Evolutionary conservation across 306 rosid species (phyloP).

Genomic region (Cucurbita ficifolia): DNA sequence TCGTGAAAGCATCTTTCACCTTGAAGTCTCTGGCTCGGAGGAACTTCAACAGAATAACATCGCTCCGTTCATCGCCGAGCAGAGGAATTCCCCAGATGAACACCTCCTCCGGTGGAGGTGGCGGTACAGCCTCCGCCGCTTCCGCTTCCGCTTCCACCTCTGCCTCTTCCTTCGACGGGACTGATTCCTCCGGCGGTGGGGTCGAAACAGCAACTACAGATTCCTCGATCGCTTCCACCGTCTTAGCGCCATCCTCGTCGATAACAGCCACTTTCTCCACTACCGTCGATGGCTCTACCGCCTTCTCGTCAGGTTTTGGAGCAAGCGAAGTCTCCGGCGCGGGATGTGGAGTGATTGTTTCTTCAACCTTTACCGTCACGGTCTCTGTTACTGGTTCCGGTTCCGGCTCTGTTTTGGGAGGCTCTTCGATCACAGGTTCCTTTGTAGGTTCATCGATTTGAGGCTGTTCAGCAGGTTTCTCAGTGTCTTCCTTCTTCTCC

Average conservation of each 20-base stretch:
- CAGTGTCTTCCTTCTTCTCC: constrained; percentile 5
- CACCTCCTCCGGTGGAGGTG: constrained; percentile 29
- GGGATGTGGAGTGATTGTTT: not conserved
- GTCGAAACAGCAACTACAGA: constrained; percentile 27
- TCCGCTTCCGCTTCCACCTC: constrained; percentile 2
- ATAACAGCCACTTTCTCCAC: constrained; percentile 12
- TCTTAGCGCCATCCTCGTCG: constrained; percentile 56
- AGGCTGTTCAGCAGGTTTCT: not conserved
- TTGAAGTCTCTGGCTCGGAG: constrained; percentile 78
- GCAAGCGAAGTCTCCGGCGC: not conserved
- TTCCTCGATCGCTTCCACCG: constrained; percentile 59
- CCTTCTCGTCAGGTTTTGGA: not conserved
- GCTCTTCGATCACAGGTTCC: constrained; percentile 6
- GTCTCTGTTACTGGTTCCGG: not conserved
- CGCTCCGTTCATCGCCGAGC: constrained; percentile 59
- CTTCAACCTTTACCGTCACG: not conserved
- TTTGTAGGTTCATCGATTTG: not conserved
- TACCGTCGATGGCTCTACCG: constrained; percentile 11
- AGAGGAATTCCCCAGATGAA: constrained; percentile 62
- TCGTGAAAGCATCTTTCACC: constrained; percentile 64
- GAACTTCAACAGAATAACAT: constrained; percentile 63
- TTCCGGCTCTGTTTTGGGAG: not conserved
- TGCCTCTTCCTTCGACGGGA: not conserved
- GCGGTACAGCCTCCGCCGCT: not conserved
- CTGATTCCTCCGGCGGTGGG: constrained; percentile 1